These are phyloP conservation scores for Colletotrichum camelliae DNA, from an alignment of 2,329 filamentous ascomycete species.

Conservation along the genomic window DNA sequence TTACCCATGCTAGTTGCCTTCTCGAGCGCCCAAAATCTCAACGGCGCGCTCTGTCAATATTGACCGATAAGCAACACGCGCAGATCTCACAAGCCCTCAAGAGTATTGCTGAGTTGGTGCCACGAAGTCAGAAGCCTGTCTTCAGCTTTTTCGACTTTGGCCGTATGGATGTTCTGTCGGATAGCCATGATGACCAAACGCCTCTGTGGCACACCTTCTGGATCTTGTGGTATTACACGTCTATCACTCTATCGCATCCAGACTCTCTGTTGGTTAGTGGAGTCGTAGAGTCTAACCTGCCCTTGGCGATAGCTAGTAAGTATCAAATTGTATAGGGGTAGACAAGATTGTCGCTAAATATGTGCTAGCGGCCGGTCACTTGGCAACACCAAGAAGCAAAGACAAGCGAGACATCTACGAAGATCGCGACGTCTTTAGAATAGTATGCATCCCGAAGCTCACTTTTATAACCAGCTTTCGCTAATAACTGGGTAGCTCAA, in stretches of 20 bases:
- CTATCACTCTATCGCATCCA: slow-evolving; percentile 1
- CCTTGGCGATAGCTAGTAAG: slow-evolving; percentile 1
- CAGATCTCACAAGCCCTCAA: background rate
- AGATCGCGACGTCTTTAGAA: background rate
- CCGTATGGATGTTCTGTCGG: background rate
- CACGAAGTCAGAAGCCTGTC: background rate
- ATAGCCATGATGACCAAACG: background rate
- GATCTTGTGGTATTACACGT: slow-evolving; percentile 7
- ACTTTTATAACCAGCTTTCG: background rate
- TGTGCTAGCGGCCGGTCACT: background rate
- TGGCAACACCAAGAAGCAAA: background rate
- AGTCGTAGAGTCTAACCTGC: slow-evolving; percentile 3
- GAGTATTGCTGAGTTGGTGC: background rate
- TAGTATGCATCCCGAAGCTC: background rate
- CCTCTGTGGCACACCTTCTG: slow-evolving; percentile 12
- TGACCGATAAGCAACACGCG: slow-evolving; percentile 7
- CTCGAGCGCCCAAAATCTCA: background rate
- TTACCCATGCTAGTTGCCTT: slow-evolving; percentile 2
- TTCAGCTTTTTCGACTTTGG: slow-evolving; percentile 12
- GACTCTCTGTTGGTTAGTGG: background rate
- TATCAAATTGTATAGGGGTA: background rate
- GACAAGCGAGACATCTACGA: slow-evolving; percentile 7
- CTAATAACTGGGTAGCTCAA: background rate
- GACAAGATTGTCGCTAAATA: background rate
- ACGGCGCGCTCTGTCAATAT: background rate